Conservation (phyloP, 495 filamentous ascomycete species). For the Trichoderma erinaceum region DNA sequence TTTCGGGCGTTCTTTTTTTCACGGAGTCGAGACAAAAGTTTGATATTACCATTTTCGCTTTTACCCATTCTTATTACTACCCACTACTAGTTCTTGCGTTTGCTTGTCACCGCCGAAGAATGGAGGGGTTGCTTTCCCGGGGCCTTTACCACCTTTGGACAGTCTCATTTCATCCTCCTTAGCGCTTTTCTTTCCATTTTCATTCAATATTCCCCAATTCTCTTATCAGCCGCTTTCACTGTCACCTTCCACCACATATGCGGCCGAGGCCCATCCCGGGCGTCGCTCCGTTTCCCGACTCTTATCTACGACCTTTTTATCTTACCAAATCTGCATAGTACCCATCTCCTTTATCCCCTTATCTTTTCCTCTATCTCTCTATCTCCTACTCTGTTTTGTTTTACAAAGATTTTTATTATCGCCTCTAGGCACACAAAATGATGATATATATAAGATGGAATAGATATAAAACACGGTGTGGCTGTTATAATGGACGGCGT, state of each 20-base stretch:
- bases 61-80: no score
- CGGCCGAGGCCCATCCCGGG: not conserved
- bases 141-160: not conserved
- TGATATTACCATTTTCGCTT: not conserved
- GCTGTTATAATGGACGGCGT: not conserved
- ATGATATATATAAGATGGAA: not conserved
- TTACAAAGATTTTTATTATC: slow-evolving; percentile 1
- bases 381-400: not conserved
- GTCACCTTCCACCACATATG: slow-evolving; percentile 8
- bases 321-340: no score
- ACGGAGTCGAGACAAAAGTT: slow-evolving; percentile 5
- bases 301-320: not conserved
- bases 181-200: not conserved
- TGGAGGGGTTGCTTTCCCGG: not conserved
- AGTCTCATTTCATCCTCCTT: not conserved
- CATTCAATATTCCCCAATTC: not conserved
- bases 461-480: slow-evolving; percentile 8
- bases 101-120: not conserved
- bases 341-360: no score
- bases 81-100: not conserved
- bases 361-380: not conserved
- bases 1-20: slow-evolving; percentile 6
- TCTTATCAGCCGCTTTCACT: not conserved
- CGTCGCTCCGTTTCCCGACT: not conserved
- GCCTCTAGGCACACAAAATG: slow-evolving; percentile 3